Conservation (phyloP, 305 asterid genomes). For the Striga hermonthica region DNA sequence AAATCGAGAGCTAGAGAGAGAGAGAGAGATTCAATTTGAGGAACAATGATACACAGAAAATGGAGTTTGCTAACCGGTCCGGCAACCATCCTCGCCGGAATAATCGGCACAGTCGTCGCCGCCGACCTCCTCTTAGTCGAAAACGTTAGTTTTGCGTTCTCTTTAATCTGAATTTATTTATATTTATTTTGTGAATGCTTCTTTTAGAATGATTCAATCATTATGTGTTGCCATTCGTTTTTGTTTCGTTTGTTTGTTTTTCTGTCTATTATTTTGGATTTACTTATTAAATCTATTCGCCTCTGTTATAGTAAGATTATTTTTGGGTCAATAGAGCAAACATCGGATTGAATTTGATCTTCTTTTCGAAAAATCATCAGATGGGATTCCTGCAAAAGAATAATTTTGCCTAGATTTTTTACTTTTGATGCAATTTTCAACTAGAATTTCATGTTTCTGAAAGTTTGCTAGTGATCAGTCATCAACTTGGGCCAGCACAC, state of each 20-base stretch:
- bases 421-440: slow-evolving; percentile 16
- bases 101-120: slow-evolving; percentile 60
- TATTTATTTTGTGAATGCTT: background rate
- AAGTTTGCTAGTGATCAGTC: background rate
- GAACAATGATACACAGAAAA: slow-evolving; percentile 57
- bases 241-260: background rate
- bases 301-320: background rate
- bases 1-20: slow-evolving; percentile 31
- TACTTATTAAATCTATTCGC: background rate
- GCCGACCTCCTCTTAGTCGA: slow-evolving; percentile 58
- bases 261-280: slow-evolving; percentile 7
- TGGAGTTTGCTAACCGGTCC: slow-evolving; percentile 71
- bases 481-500: background rate
- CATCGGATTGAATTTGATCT: background rate
- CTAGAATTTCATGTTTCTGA: background rate
- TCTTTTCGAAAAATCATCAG: background rate
- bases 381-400: slow-evolving; percentile 1
- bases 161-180: background rate
- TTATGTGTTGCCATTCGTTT: background rate
- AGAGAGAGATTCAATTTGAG: slow-evolving; percentile 14
- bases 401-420: slow-evolving; percentile 8
- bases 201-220: background rate
- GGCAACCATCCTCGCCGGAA: slow-evolving; percentile 44
- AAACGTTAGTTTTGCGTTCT: slow-evolving; percentile 40
- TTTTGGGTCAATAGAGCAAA: slow-evolving; percentile 23